Percentiles rank a stretch among this genome's conserved stretches.
Conservation (phyloP, 352 stramenopile species). For the Pythium oligandrum region DNA sequence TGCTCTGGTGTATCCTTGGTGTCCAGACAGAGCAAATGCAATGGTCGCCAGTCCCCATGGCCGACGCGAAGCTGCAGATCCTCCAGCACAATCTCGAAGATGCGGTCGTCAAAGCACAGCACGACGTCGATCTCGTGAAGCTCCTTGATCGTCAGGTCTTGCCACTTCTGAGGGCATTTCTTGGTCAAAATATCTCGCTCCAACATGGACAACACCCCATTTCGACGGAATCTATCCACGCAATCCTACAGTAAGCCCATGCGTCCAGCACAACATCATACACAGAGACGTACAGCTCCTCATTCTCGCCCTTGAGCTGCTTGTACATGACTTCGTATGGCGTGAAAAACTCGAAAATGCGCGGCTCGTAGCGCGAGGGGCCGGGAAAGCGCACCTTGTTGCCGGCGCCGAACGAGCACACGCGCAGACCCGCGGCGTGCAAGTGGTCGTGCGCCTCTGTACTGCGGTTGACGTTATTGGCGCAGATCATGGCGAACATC, state of each 20-base stretch:
- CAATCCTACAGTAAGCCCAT: neutral
- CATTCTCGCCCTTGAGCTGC: conserved; percentile 76
- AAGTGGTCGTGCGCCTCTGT: conserved; percentile 87
- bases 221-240: conserved; percentile 59
- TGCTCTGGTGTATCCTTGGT: conserved; percentile 85
- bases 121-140: conserved; percentile 78
- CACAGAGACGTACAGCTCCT: conserved; percentile 40
- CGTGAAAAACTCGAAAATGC: conserved; percentile 87
- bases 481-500: conserved; percentile 86
- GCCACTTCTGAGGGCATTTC: conserved; percentile 77
- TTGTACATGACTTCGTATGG: conserved; percentile 85
- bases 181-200: conserved; percentile 87
- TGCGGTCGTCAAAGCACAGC: conserved; percentile 88
- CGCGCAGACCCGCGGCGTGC: conserved; percentile 64
- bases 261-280: neutral
- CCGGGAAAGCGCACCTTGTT: conserved; percentile 86
- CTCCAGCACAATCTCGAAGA: conserved; percentile 87
- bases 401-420: conserved; percentile 81
- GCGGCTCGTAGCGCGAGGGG: conserved; percentile 63
- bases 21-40: conserved; percentile 86
- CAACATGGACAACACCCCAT: conserved; percentile 83
- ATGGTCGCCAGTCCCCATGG: conserved; percentile 42
- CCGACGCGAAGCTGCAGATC: conserved; percentile 61
- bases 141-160: conserved; percentile 72
- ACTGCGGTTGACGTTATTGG: conserved; percentile 89